These are phyloP conservation scores for Citrullus mucosospermus DNA, from an alignment of 306 rosid species.

Conservation along the genomic window DNA sequence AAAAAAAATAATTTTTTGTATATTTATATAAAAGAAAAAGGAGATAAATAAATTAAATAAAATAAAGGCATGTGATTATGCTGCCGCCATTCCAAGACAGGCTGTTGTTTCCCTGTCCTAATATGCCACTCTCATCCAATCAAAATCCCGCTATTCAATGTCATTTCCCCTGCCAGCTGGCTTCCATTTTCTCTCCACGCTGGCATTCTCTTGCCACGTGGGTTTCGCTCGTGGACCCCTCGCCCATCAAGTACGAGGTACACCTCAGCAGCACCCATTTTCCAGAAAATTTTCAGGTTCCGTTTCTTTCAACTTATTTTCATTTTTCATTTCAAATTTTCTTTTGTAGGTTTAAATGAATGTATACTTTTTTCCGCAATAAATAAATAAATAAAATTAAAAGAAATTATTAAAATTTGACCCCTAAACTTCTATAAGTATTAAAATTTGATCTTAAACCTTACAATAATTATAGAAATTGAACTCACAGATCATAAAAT, in stretches of 20 bases:
- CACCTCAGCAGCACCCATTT: constrained; percentile 1
- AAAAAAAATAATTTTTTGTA: background rate
- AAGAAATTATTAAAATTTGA: too few species aligned
- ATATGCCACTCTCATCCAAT: constrained; percentile 6
- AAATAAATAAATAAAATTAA: background rate
- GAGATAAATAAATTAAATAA: background rate
- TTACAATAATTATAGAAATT: too few species aligned
- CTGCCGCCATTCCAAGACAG: constrained; percentile 8
- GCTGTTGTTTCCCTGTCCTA: constrained; percentile 5
- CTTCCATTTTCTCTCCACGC: background rate
- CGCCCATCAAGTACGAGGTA: background rate
- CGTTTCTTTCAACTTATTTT: too few species aligned
- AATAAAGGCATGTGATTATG: constrained; percentile 1
- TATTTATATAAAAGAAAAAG: background rate
- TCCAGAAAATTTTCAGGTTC: background rate
- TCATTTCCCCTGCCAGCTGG: constrained; percentile 3
- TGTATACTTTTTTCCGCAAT: too few species aligned
- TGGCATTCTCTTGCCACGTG: background rate
- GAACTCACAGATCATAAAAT: too few species aligned
- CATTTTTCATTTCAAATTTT: background rate
- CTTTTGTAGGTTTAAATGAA: background rate
- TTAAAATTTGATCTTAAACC: too few species aligned
- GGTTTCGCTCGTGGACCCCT: background rate
- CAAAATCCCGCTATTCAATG: background rate
- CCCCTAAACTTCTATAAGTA: too few species aligned